Conservation (phyloP, 1,284 basidiomycete genomes). For the Ustanciosporium gigantosporum region DNA sequence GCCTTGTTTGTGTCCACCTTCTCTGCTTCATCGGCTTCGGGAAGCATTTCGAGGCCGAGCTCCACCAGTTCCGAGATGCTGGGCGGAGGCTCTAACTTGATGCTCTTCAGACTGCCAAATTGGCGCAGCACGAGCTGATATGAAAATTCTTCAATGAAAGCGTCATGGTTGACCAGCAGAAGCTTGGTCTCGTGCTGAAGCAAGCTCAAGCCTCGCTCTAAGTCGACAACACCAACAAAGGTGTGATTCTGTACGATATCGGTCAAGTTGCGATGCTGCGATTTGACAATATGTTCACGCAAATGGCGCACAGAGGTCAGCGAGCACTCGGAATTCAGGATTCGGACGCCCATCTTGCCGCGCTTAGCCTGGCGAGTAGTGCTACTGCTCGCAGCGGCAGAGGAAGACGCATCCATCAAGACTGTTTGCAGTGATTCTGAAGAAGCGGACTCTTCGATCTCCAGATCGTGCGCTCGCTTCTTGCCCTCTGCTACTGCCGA, state of each 20-base stretch:
- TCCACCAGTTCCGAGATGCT: slow-evolving; percentile 72
- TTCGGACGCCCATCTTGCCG: slow-evolving; percentile 60
- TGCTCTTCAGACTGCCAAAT: slow-evolving; percentile 78
- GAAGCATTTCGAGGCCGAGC: slow-evolving; percentile 77
- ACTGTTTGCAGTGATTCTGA: not conserved
- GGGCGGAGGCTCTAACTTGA: slow-evolving; percentile 82
- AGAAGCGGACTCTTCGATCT: not conserved
- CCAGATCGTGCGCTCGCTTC: slow-evolving; percentile 4
- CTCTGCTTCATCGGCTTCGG: slow-evolving; percentile 60
- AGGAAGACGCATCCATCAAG: not conserved
- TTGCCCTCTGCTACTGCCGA: slow-evolving; percentile 5
- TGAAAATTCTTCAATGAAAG: slow-evolving; percentile 76
- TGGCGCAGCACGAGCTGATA: slow-evolving; percentile 91
- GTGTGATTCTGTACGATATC: slow-evolving; percentile 84
- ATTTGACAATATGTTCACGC: slow-evolving; percentile 68
- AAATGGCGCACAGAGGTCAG: slow-evolving; percentile 78
- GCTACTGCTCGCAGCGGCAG: not conserved
- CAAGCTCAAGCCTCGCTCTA: slow-evolving; percentile 73
- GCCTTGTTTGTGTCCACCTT: slow-evolving; percentile 58
- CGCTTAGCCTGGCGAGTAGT: not conserved
- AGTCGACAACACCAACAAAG: slow-evolving; percentile 90
- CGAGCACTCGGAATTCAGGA: slow-evolving; percentile 77
- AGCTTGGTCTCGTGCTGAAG: slow-evolving; percentile 86
- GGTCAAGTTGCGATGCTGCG: slow-evolving; percentile 75
- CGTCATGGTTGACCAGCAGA: slow-evolving; percentile 81